These are phyloP conservation scores for Aaosphaeria pasadenensis DNA, from an alignment of 2,329 filamentous ascomycete genomes.

Conservation along the genomic window DNA sequence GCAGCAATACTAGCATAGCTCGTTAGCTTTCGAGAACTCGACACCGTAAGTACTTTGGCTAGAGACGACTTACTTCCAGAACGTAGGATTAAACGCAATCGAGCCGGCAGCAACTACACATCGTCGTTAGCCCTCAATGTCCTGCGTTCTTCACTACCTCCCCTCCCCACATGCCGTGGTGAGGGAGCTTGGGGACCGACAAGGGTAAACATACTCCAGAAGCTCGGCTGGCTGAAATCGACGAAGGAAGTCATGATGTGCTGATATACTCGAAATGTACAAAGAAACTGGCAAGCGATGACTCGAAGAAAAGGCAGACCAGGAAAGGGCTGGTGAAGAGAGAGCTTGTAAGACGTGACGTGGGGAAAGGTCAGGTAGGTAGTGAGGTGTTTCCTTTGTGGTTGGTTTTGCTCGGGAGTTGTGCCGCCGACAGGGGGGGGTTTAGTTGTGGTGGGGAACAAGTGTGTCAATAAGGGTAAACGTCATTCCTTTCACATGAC, in stretches of 20 bases:
- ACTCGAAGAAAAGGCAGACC: too few relatives aligned
- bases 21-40: too few relatives aligned
- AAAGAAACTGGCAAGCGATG: neutral
- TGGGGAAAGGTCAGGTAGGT: neutral
- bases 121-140: too few relatives aligned
- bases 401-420: neutral
- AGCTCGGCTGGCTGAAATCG: slow-evolving; percentile 45
- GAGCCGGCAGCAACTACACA: slow-evolving; percentile 69
- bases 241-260: slow-evolving; percentile 22
- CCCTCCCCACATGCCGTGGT: too few relatives aligned
- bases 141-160: too few relatives aligned
- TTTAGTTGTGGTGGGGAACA: too few relatives aligned
- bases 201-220: slow-evolving; percentile 44
- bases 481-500: too few relatives aligned
- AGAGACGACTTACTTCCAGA: slow-evolving; percentile 82
- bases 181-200: neutral
- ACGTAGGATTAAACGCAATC: slow-evolving; percentile 96
- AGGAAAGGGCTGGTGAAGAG: neutral
- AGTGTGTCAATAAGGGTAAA: too few relatives aligned
- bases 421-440: too few relatives aligned
- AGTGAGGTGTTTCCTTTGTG: neutral
- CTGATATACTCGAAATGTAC: neutral
- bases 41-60: too few relatives aligned
- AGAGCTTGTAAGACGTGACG: neutral
- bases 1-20: slow-evolving; percentile 64